Base-by-base conservation (phyloP, 1,139 yeast genomes). In the Protomyces inundatus region DNA sequence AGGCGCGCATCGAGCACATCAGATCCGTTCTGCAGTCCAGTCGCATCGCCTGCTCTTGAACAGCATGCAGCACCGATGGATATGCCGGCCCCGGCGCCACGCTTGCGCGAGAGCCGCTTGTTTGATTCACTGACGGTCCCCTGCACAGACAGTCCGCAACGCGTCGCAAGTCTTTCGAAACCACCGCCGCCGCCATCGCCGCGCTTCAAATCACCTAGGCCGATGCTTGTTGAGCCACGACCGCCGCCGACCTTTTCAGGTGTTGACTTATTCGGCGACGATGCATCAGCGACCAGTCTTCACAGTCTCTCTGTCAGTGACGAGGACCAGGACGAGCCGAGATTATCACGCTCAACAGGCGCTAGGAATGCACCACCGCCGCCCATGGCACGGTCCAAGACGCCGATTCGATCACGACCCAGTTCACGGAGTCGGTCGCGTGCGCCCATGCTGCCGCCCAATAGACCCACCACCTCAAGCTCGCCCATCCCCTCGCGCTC, bases 141-240 rank as follows among this genome's bases (percentile, higher is more conserved):
- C n/a, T 2, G 16, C 48, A 6, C 12, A 7, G 42, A 12, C 42
- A 42, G 48, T 16, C 48, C 48, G 6, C 48, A 42, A 42, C 48
- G 33, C 10, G 12, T 30, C 16, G 48, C n/a, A 2, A 16, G 10
- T 10, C n/a, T 9, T 23, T 10, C 32, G 32, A 42, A 42, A 57
- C 55, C 55, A 34, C 61, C 61, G 37, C 61, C 58, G 4, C 58
- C 55, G 4, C 61, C 61, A 14, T 58, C 62, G 7, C 62, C 62
- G 45, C 62, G 62, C 30, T 16, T 58, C 55, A 58, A 58, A 34
- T 52, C 56, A 4, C 62, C 62, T 3, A 30, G 55, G 32, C 57
- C 57, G 32, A 10, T 32, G 5, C 32, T n/a, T 23, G 14, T 12
- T 5, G 35, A 33, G 4, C 7, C 34, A 34, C 33, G 37, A 23